Evolutionary conservation across 1,139 yeast genomes (phyloP).

Genomic region (Hyphopichia fennica): DNA sequence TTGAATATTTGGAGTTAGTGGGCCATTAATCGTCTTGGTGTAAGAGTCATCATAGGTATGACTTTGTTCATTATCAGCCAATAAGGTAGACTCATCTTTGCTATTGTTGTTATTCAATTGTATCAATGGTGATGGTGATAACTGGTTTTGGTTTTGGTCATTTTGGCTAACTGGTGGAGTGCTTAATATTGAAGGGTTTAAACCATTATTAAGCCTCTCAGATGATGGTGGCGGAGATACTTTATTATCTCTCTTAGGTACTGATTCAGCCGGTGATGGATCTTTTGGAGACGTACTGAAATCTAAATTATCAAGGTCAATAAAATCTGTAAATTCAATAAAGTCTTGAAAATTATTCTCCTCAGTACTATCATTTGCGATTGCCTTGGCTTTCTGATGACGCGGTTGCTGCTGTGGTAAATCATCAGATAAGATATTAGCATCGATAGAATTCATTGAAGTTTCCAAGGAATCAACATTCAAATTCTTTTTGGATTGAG

Average conservation of each 20-base stretch:
- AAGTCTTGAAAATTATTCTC: slow-evolving; percentile 31
- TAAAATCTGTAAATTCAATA: slow-evolving; percentile 64
- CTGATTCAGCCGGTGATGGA: slow-evolving; percentile 1
- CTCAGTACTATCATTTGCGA: slow-evolving; percentile 5
- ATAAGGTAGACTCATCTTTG: slow-evolving; percentile 5
- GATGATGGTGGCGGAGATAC: slow-evolving; percentile 2
- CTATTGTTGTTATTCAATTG: background rate
- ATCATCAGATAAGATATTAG: slow-evolving; percentile 8
- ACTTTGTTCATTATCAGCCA: slow-evolving; percentile 4
- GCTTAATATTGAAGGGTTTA: slow-evolving; percentile 1
- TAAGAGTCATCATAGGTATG: background rate
- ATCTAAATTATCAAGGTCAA: slow-evolving; percentile 54
- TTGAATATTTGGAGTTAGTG: slow-evolving; percentile 14
- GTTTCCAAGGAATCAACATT: slow-evolving; percentile 10
- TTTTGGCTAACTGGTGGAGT: slow-evolving; percentile 10
- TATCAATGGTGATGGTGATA: slow-evolving; percentile 2
- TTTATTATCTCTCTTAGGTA: background rate
- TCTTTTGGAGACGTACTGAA: slow-evolving; percentile 23
- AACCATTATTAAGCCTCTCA: background rate
- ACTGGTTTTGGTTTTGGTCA: slow-evolving; percentile 3
- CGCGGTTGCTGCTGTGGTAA: background rate
- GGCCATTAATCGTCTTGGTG: background rate
- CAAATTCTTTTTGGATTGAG: slow-evolving; percentile 9
- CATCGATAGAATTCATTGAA: slow-evolving; percentile 16
- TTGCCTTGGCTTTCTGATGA: background rate